phyloP scores from a whole-genome alignment of 2,329 filamentous ascomycete species.

The Chrysoporthe cubensis region DNA sequence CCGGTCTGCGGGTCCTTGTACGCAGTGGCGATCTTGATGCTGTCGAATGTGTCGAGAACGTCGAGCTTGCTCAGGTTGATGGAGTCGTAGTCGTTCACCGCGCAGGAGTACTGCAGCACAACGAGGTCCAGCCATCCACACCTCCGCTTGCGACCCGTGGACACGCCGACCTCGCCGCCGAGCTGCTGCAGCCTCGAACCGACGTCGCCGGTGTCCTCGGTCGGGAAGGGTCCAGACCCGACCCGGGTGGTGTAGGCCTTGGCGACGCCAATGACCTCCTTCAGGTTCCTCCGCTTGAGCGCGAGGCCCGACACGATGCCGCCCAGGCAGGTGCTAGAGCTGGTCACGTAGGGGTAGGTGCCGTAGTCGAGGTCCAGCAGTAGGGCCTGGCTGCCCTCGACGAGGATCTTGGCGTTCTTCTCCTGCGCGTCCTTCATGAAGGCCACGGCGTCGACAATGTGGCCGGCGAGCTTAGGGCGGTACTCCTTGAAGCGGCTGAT shows the following conservation, averaged over 20 bases:
- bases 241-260: constrained; percentile 70
- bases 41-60: constrained; percentile 73
- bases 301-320: constrained; percentile 63
- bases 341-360: constrained; percentile 64
- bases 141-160: constrained; percentile 58
- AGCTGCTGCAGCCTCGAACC: constrained; percentile 43
- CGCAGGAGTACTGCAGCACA: constrained; percentile 39
- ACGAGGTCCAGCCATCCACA: constrained; percentile 50
- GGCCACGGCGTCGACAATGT: constrained; percentile 68
- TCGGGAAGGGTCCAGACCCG: constrained; percentile 63
- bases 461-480: constrained; percentile 57
- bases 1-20: constrained; percentile 59
- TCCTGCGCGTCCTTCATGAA: constrained; percentile 63
- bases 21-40: constrained; percentile 73
- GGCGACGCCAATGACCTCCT: constrained; percentile 63
- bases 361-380: constrained; percentile 66
- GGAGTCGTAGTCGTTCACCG: constrained; percentile 69
- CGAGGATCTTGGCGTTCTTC: constrained; percentile 56
- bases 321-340: constrained; percentile 60
- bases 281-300: constrained; percentile 56
- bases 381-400: constrained; percentile 65
- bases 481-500: constrained; percentile 64
- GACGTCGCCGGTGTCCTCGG: constrained; percentile 51
- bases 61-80: constrained; percentile 68
- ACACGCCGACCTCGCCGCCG: constrained; percentile 40